Conservation (phyloP, 1,284 basidiomycete species). For the Violaceomyces palustris region DNA sequence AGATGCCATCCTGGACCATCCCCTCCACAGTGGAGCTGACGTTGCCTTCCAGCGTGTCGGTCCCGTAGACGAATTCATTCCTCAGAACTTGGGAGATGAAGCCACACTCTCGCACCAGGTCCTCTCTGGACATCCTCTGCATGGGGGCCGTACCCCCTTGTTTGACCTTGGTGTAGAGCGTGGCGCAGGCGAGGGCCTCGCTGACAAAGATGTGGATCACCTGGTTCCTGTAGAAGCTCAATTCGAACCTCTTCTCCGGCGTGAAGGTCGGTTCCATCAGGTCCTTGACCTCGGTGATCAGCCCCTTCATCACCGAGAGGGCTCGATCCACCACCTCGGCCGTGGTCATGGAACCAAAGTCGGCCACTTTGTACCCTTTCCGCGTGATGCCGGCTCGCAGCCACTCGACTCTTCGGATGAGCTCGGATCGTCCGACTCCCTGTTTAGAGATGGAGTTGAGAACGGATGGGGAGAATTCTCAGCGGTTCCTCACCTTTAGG, state of each 20-base stretch:
- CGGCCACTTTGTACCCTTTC: conserved; percentile 53
- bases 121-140: conserved; percentile 45
- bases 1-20: conserved; percentile 23
- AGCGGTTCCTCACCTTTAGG: neutral
- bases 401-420: conserved; percentile 51
- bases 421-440: conserved; percentile 51
- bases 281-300: conserved; percentile 47
- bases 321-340: conserved; percentile 50
- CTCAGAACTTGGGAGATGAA: conserved; percentile 51
- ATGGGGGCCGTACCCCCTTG: conserved; percentile 48
- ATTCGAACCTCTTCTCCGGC: conserved; percentile 51
- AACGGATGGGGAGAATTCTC: neutral
- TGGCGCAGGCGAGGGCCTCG: conserved; percentile 36
- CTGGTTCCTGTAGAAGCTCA: conserved; percentile 54
- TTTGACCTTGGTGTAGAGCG: conserved; percentile 53
- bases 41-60: conserved; percentile 49
- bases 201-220: conserved; percentile 49
- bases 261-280: conserved; percentile 53
- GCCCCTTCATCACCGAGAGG: conserved; percentile 48
- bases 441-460: conserved; percentile 7
- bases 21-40: conserved; percentile 37
- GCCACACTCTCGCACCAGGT: conserved; percentile 37
- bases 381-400: conserved; percentile 42
- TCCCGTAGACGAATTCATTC: conserved; percentile 53
- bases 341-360: conserved; percentile 47